These are phyloP conservation scores for Carpinus viminea DNA, from an alignment of 306 rosid genomes.

Conservation along the genomic window DNA sequence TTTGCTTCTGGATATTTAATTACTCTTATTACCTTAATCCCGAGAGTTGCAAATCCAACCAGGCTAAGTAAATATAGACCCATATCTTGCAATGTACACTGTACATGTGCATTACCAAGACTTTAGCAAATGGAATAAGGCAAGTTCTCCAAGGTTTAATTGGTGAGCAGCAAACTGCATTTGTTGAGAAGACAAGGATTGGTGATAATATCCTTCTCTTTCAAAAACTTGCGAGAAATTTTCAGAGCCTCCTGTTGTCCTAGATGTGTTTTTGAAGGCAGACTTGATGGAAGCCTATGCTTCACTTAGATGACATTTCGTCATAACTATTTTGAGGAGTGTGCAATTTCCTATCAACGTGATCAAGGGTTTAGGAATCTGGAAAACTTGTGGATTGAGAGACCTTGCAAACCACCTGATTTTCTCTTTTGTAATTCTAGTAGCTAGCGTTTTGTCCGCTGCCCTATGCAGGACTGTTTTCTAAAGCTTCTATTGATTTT, in stretches of 20 bases:
- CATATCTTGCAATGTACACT: not conserved
- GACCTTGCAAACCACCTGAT: not conserved
- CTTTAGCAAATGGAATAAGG: not conserved
- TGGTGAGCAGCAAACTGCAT: not conserved
- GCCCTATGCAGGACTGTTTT: not conserved
- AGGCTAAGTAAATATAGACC: not conserved
- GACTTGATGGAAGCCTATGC: not conserved
- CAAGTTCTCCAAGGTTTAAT: not conserved
- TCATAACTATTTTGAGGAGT: not conserved
- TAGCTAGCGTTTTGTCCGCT: not conserved
- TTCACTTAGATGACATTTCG: not conserved
- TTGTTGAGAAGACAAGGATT: not conserved
- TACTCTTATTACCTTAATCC: not conserved
- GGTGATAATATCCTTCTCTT: not conserved
- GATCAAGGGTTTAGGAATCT: not conserved
- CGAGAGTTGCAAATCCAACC: not conserved
- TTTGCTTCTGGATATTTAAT: not conserved
- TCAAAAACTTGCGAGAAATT: not conserved
- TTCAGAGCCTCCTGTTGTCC: not conserved
- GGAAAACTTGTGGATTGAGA: not conserved
- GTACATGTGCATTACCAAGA: not conserved
- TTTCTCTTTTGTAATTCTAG: not conserved
- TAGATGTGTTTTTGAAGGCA: not conserved
- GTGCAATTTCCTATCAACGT: not conserved
- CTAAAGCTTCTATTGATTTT: not conserved